Conservation (phyloP, 2,329 filamentous ascomycete genomes). For the Hymenoscyphus fraxineus region DNA sequence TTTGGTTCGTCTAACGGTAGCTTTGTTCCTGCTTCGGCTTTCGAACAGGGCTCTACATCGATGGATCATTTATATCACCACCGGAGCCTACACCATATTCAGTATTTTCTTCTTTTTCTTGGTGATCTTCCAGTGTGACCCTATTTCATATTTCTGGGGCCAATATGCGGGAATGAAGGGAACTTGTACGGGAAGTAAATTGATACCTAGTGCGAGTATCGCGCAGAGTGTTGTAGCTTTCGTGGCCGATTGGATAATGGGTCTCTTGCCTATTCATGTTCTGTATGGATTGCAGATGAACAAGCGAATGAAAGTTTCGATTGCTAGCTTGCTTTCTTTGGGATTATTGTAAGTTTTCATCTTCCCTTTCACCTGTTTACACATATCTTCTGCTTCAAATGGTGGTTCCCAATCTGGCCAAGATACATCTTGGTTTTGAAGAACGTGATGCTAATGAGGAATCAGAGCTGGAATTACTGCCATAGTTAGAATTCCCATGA, state of each 20-base stretch:
- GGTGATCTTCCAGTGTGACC: conserved; percentile 50
- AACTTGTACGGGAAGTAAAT: conserved; percentile 38
- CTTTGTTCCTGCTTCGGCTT: conserved; percentile 51
- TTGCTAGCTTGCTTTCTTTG: conserved; percentile 52
- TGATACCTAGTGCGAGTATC: conserved; percentile 51
- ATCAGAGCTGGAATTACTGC: conserved; percentile 26
- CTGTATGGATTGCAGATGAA: conserved; percentile 55
- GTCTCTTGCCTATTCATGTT: conserved; percentile 51
- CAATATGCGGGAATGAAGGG: conserved; percentile 25
- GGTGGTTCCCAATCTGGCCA: not conserved
- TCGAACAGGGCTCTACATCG: conserved; percentile 44
- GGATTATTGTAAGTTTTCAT: conserved; percentile 45
- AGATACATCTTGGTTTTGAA: not conserved
- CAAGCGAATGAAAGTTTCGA: conserved; percentile 45
- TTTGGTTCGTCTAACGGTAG: conserved; percentile 43
- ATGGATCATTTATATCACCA: conserved; percentile 44
- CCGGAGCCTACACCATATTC: conserved; percentile 43
- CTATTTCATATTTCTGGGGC: conserved; percentile 50
- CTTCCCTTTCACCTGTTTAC: not conserved
- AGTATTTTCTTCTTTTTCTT: conserved; percentile 48
- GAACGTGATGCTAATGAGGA: not conserved
- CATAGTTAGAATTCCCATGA: conserved; percentile 26
- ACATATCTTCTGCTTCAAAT: no score
- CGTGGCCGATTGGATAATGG: conserved; percentile 48
- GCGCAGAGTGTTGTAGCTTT: conserved; percentile 47